A percentile compares a stretch with the other conserved stretches of the same genome.
These are phyloP conservation scores for Lasiosphaeria hispida DNA, from an alignment of 495 filamentous ascomycete species.

Conservation along the genomic window DNA sequence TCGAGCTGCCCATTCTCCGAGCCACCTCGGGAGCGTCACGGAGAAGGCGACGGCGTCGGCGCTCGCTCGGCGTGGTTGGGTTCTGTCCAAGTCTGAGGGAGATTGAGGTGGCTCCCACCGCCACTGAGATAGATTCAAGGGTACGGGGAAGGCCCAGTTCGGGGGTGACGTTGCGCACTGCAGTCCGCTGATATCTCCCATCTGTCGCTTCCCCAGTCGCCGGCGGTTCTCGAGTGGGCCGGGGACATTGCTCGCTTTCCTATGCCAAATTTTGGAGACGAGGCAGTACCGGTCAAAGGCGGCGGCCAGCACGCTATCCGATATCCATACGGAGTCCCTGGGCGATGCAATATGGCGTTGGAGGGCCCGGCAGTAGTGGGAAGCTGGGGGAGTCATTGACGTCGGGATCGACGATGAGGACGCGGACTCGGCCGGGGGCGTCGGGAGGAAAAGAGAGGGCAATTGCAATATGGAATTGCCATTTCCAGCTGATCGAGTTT, in stretches of 20 bases:
- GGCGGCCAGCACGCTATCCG: slow-evolving; percentile 38
- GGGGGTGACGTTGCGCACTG: slow-evolving; percentile 36
- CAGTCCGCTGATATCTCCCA: slow-evolving; percentile 42
- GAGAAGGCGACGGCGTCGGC: background rate
- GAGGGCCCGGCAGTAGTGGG: slow-evolving; percentile 42
- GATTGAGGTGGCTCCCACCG: slow-evolving; percentile 47
- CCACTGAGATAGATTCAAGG: slow-evolving; percentile 45
- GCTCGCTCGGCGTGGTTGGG: background rate
- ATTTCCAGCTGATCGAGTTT: background rate
- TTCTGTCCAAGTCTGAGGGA: background rate
- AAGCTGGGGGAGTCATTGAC: slow-evolving; percentile 37
- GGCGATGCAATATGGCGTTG: slow-evolving; percentile 33
- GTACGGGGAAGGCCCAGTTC: slow-evolving; percentile 39
- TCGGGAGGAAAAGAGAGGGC: background rate
- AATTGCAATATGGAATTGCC: slow-evolving; percentile 4
- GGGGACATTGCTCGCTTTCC: slow-evolving; percentile 33
- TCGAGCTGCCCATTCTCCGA: background rate
- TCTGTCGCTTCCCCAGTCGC: slow-evolving; percentile 49
- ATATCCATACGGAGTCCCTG: slow-evolving; percentile 43
- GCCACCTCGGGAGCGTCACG: background rate
- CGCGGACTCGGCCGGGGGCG: background rate
- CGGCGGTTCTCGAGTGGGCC: slow-evolving; percentile 54
- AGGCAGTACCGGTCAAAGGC: slow-evolving; percentile 42
- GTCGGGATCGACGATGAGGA: background rate
- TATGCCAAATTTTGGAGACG: slow-evolving; percentile 24